Evolutionary conservation across 768 basidiomycete genomes (phyloP), one percentile per base, ranked within the genome.

Genomic region (Lentinula raphanica): DNA sequence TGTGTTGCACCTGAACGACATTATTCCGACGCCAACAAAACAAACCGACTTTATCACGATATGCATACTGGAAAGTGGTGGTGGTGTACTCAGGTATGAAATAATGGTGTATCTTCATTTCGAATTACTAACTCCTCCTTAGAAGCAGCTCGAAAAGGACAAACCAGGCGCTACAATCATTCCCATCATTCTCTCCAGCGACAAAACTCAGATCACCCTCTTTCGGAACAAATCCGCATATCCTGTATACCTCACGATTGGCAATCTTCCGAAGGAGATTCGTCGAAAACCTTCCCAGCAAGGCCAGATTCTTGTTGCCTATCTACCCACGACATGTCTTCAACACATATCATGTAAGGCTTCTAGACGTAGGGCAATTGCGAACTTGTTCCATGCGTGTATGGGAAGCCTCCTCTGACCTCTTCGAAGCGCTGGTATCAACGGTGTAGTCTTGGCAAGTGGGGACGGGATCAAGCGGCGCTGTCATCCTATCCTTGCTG

Each of bases 21-120:
- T 46, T 79, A 71, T 56, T 32, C 61, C 0, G 73, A 76, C 58
- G 60, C 49, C 0, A 65, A 68, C 6, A 27, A 65, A 8, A 69
- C 45, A 1, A 42, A 58, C 0, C 58, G 69, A 0, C 15, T 78
- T 0, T 79, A 71, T 57, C 66, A 72, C 61, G 77, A 81, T 45
- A 74, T 81, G 71, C 68, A 79, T 40, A 81, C 77, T 0, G 78
- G 75, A 0, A 70, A 72, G 46, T 83, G 81, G 81, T 81, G 79
- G 81, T 81, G 79, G 79, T 48, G 49, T 9, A 74, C 69, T 1
- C 80, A 81, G 69, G 80, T 79, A 59, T 27, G 72, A 44, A 66
- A 48, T 74, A 71, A 71, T 72, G 71, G 72, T 73, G 70, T 71
- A 31, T 40, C 27, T 17, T 6, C 25, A 49, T 23, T 13, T 25